Evolutionary conservation across 352 stramenopile species (phyloP).

Genomic region (Phytopythium aichiense): DNA sequence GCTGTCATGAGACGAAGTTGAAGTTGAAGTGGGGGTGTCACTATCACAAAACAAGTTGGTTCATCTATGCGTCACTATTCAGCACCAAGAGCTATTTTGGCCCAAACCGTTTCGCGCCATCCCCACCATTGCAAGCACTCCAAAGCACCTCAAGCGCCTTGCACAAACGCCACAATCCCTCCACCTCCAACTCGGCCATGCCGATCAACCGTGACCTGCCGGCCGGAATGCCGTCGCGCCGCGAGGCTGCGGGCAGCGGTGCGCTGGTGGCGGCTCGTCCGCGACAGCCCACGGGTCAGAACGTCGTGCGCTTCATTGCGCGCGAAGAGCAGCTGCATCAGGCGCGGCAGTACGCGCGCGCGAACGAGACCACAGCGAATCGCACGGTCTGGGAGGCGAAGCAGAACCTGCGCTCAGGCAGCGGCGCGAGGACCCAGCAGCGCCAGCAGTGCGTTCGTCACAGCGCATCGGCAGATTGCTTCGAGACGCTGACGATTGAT

Average conservation of each 20-base stretch:
- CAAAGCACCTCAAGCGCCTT: not conserved
- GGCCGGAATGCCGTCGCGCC: constrained; percentile 39
- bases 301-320: constrained; percentile 71
- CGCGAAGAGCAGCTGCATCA: constrained; percentile 72
- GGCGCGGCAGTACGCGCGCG: constrained; percentile 47
- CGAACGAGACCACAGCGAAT: constrained; percentile 42
- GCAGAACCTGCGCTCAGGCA: constrained; percentile 53
- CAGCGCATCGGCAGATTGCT: not conserved
- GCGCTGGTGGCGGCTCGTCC: constrained; percentile 16
- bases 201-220: constrained; percentile 45
- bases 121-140: no score
- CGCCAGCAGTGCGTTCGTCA: constrained; percentile 42
- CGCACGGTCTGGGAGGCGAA: constrained; percentile 75
- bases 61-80: not conserved
- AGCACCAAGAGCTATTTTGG: not conserved
- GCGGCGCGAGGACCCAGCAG: constrained; percentile 41
- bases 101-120: not conserved
- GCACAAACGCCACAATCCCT: not conserved
- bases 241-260: constrained; percentile 6
- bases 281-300: constrained; percentile 47
- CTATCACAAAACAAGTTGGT: not conserved
- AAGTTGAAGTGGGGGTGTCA: constrained; percentile 3
- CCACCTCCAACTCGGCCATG: constrained; percentile 18
- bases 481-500: not conserved
- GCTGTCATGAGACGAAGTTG: not conserved